Percentiles rank a stretch among this genome's conserved stretches.
These are phyloP conservation scores for Vicia sativa DNA, from an alignment of 306 rosid species.

Conservation along the genomic window DNA sequence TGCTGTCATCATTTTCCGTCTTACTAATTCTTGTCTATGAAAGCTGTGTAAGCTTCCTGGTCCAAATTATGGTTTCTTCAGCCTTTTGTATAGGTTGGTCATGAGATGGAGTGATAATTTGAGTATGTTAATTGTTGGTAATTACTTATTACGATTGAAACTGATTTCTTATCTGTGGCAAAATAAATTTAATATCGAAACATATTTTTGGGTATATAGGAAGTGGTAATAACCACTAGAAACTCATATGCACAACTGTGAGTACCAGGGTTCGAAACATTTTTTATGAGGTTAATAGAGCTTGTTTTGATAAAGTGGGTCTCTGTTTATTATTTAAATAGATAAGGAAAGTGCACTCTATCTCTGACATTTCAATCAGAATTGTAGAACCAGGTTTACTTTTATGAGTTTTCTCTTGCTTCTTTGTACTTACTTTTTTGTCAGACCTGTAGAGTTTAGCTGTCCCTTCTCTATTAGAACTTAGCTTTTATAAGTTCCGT, in stretches of 20 bases:
- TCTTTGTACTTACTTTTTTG: constrained; percentile 13
- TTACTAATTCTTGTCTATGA: constrained; percentile 10
- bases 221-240: too few relatives aligned
- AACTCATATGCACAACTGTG: too few relatives aligned
- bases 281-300: constrained; percentile 14
- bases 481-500: not conserved
- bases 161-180: not conserved
- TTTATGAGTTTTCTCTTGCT: constrained; percentile 11
- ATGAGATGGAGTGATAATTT: not conserved
- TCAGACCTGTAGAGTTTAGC: not conserved
- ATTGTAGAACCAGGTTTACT: not conserved
- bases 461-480: constrained; percentile 5
- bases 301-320: constrained; percentile 18
- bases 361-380: not conserved
- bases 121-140: not conserved
- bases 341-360: not conserved
- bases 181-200: constrained; percentile 6
- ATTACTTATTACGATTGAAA: not conserved
- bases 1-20: constrained; percentile 18
- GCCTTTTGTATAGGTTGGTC: constrained; percentile 28
- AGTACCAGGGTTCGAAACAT: constrained; percentile 18
- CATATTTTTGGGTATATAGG: too few relatives aligned
- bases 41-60: constrained; percentile 14
- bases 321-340: constrained; percentile 19
- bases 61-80: constrained; percentile 21